Conservation (phyloP, 495 filamentous ascomycete genomes). For the Penicillium macrosclerotiorum region DNA sequence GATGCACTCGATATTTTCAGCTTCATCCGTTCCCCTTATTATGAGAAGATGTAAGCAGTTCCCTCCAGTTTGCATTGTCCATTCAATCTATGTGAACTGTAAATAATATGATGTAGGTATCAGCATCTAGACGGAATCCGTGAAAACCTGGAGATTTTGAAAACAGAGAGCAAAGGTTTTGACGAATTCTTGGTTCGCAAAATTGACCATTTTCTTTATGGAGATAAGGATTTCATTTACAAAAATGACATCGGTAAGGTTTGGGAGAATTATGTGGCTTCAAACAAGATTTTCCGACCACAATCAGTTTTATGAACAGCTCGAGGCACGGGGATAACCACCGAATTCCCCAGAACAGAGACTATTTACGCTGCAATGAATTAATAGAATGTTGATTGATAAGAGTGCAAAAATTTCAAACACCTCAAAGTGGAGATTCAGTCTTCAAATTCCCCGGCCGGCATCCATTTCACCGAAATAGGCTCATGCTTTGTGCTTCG, state of each 20-base stretch:
- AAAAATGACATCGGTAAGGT: conserved; percentile 42
- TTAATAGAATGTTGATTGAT: no score
- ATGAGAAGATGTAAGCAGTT: conserved; percentile 29
- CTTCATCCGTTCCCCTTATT: conserved; percentile 44
- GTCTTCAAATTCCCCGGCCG: conserved; percentile 8
- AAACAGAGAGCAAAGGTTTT: conserved; percentile 20
- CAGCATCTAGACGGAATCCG: conserved; percentile 28
- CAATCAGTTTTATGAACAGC: no score
- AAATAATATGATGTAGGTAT: no score
- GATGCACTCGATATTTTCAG: conserved; percentile 43
- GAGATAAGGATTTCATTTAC: conserved; percentile 42
- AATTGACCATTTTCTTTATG: conserved; percentile 23
- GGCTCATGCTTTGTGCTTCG: conserved; percentile 44
- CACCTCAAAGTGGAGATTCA: no score
- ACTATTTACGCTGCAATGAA: no score
- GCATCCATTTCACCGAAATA: conserved; percentile 50
- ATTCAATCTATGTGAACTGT: conserved; percentile 15
- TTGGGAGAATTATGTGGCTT: conserved; percentile 28
- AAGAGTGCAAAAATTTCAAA: no score
- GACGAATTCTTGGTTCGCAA: conserved; percentile 32
- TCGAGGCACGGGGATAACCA: no score
- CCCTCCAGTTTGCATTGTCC: neutral
- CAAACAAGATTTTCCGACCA: no score
- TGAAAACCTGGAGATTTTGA: conserved; percentile 18
- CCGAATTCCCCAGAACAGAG: no score